Evolutionary conservation across 2,329 filamentous ascomycete genomes (phyloP), one percentile per base, ranked within the genome.

Genomic region (Penicillium palitans): DNA sequence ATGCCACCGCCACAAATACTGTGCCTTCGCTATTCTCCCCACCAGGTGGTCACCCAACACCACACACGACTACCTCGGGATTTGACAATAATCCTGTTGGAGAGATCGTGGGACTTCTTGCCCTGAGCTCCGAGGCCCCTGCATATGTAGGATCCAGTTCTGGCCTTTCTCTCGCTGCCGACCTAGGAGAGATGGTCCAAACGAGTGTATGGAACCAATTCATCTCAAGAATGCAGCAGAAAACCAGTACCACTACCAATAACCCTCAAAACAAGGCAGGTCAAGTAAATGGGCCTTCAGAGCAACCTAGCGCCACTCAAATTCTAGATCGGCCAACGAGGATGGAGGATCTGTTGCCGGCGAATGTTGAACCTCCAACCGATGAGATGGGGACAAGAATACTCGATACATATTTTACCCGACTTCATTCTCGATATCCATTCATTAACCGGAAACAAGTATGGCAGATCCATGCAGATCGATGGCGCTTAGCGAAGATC

Each of bases 141-240:
- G 78, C 79, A 25, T 82, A 83, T 62, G 76, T 82, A 25, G 79
- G 79, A 25, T 77, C 79, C 9, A 81, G 80, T 21, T 81, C 79
- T 12, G 80, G 80, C 9, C 73, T 82, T 33, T 77, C 79, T 15
- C 64, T 83, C 45, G 81, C 81, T 6, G 72, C 79, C 9, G 80
- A 82, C 60, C 70, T 83, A 8, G 79, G 80, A 24, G 79, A 81
- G 51, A 83, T 83, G 79, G 80, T 83, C 9, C 80, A 83, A 62
- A 79, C 80, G 0, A 82, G 80, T 19, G 80, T 82, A 1, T 83
- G 80, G 81, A 81, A 81, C 49, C 82, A 83, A 60, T 78, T 80
- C 2, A 68, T 82, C 17, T 67, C 70, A 2, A 66, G 65, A 15
- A 68, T 68, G 52, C 63, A 67, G 33, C 58, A 61, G 19, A 61